Evolutionary conservation across 2,329 filamentous ascomycete species (phyloP).

Genomic region (Fusarium papillatum): DNA sequence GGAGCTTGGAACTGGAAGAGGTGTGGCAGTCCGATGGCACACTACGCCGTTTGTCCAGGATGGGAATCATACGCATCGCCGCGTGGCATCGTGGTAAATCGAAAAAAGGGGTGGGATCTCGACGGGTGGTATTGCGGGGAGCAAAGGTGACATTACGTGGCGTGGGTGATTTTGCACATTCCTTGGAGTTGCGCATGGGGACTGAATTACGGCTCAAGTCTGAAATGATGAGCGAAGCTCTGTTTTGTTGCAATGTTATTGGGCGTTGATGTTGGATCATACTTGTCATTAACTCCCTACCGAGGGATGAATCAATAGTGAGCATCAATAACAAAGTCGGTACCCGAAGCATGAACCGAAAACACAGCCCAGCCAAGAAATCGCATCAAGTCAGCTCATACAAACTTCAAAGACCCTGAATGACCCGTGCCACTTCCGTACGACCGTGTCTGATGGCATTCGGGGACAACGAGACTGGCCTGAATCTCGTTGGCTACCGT

Average conservation of each 20-base stretch:
- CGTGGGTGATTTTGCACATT: conserved; percentile 35
- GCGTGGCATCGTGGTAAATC: conserved; percentile 26
- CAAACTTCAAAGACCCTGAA: neutral
- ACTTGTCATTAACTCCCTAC: neutral
- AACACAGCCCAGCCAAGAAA: neutral
- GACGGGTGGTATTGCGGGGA: conserved; percentile 25
- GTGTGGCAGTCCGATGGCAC: conserved; percentile 7
- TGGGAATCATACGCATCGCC: conserved; percentile 13
- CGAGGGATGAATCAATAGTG: neutral
- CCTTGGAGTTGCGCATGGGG: conserved; percentile 30
- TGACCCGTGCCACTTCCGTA: neutral
- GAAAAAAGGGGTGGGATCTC: conserved; percentile 16
- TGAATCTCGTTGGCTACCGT: neutral
- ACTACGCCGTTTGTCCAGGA: conserved; percentile 11
- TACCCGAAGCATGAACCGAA: neutral
- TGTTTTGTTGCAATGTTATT: neutral
- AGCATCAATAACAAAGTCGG: neutral
- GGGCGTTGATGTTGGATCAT: neutral
- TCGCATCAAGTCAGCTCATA: neutral
- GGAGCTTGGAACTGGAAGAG: conserved; percentile 15
- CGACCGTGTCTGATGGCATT: conserved; percentile 2
- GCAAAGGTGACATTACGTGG: conserved; percentile 33
- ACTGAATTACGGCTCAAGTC: conserved; percentile 20
- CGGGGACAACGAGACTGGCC: neutral
- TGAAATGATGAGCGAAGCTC: neutral